A percentile compares a stretch with the other conserved stretches of the same genome.
Evolutionary conservation across 345 rosid genomes (phyloP).

Genomic region (Melaleuca quinquenervia): DNA sequence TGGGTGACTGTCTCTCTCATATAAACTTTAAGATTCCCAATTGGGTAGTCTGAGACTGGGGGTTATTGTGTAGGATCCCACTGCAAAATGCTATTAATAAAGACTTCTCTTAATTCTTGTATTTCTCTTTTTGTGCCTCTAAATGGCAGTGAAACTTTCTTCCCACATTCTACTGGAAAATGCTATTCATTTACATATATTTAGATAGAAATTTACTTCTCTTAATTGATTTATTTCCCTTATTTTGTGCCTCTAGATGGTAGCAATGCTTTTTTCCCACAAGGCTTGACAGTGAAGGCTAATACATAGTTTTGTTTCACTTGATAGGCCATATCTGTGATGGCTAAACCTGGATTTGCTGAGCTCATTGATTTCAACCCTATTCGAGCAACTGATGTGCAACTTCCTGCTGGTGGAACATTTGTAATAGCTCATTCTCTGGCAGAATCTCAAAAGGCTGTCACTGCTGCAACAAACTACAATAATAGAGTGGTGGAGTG

Average conservation of each 20-base stretch:
- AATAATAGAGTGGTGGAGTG: conserved; percentile 98
- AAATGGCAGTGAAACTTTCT: not conserved
- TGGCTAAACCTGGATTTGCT: conserved; percentile 95
- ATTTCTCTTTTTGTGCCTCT: not conserved
- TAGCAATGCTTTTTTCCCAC: not conserved
- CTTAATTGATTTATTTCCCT: not conserved
- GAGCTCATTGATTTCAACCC: conserved; percentile 99
- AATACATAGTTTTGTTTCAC: not conserved
- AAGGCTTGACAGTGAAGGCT: not conserved
- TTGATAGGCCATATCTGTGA: conserved; percentile 87
- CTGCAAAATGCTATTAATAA: not conserved
- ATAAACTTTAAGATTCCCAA: not conserved
- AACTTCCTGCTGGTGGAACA: conserved; percentile 93
- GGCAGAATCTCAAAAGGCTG: conserved; percentile 94
- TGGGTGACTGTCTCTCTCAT: not conserved
- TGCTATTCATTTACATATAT: not conserved
- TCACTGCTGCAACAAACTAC: conserved; percentile 92
- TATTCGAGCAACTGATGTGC: conserved; percentile 85
- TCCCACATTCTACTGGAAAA: not conserved
- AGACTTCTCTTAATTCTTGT: not conserved
- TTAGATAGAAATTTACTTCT: not conserved
- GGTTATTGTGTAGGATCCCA: not conserved
- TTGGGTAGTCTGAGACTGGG: not conserved
- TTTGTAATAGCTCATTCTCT: conserved; percentile 92
- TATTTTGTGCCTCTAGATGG: not conserved